These are phyloP conservation scores for Amanita exitialis DNA, from an alignment of 768 basidiomycete species.

Conservation along the genomic window DNA sequence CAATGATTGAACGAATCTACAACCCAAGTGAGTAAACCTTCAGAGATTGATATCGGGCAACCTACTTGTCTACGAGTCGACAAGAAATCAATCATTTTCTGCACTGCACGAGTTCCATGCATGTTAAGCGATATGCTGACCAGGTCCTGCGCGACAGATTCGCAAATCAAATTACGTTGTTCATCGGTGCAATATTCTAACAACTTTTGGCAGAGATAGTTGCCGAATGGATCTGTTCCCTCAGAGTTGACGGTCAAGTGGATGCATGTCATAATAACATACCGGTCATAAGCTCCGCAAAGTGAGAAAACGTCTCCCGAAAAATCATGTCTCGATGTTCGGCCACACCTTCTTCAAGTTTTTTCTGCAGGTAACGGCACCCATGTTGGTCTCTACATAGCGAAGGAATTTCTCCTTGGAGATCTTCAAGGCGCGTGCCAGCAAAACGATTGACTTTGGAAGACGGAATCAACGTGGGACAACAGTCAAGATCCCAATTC, in stretches of 20 bases:
- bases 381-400: slow-evolving; percentile 99
- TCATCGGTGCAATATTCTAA: slow-evolving; percentile 97
- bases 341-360: slow-evolving; percentile 90
- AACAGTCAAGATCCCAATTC: background rate
- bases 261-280: slow-evolving; percentile 11
- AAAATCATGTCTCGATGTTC: slow-evolving; percentile 99
- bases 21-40: slow-evolving; percentile 42
- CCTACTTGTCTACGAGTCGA: slow-evolving; percentile 89
- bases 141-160: slow-evolving; percentile 93
- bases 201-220: slow-evolving; percentile 97
- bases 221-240: slow-evolving; percentile 86
- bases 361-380: slow-evolving; percentile 97
- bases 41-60: slow-evolving; percentile 15
- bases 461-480: slow-evolving; percentile 4
- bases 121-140: slow-evolving; percentile 98
- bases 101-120: slow-evolving; percentile 98
- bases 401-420: slow-evolving; percentile 88
- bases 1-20: slow-evolving; percentile 94
- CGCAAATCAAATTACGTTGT: slow-evolving; percentile 93
- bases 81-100: slow-evolving; percentile 99
- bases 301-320: slow-evolving; percentile 94
- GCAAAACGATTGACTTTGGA: slow-evolving; percentile 87
- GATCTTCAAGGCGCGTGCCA: slow-evolving; percentile 89
- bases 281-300: slow-evolving; percentile 98
- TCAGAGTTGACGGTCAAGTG: slow-evolving; percentile 2